phyloP scores from a whole-genome alignment of 495 filamentous ascomycete species.

The Aspergillus saccharolyticus region DNA sequence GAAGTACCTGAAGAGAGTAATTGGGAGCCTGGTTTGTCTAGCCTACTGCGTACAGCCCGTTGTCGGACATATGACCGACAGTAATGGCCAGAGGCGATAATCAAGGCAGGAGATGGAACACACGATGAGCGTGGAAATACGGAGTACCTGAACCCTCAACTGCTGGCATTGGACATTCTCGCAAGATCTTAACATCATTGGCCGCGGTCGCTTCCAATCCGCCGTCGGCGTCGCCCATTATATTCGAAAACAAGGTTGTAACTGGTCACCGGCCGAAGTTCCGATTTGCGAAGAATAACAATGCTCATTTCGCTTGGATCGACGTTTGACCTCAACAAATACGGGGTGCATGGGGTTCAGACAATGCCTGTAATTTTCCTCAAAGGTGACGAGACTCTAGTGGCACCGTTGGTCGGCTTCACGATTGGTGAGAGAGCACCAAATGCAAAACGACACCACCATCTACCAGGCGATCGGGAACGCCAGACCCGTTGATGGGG shows the following conservation, averaged over 20 bases:
- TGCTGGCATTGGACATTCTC: background rate
- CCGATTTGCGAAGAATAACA: background rate
- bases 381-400: background rate
- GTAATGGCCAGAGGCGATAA: background rate
- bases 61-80: background rate
- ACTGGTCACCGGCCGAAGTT: background rate
- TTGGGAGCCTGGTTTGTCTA: background rate
- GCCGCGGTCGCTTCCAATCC: background rate
- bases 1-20: background rate
- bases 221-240: background rate
- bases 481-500: background rate
- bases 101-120: background rate
- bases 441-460: background rate
- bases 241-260: background rate
- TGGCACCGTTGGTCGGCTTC: background rate
- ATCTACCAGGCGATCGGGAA: background rate
- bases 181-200: background rate
- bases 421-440: background rate
- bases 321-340: background rate
- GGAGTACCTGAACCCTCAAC: background rate
- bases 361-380: background rate
- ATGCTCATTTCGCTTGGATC: background rate
- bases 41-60: background rate
- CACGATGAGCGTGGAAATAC: background rate
- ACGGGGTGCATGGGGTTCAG: background rate